These are phyloP conservation scores for Metschnikowia koreensis DNA, from an alignment of 805 yeast genomes.

Conservation along the genomic window DNA sequence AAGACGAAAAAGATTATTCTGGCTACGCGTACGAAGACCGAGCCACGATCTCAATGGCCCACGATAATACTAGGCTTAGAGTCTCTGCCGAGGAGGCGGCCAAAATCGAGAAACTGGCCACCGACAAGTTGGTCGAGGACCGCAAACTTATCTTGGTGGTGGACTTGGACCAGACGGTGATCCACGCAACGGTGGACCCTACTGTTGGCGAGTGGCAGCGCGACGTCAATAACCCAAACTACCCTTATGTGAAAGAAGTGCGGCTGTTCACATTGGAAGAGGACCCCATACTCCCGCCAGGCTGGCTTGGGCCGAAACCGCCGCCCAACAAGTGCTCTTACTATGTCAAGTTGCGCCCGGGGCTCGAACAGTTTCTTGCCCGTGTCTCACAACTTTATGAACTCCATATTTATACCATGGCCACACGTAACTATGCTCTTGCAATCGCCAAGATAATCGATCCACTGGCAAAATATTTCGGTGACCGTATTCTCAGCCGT, in stretches of 20 bases:
- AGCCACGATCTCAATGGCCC: slow-evolving; percentile 86
- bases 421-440: slow-evolving; percentile 88
- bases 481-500: slow-evolving; percentile 85
- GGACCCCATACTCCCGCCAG: slow-evolving; percentile 56
- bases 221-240: slow-evolving; percentile 82
- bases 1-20: slow-evolving; percentile 66
- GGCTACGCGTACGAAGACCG: slow-evolving; percentile 67
- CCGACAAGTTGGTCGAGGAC: slow-evolving; percentile 57
- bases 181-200: slow-evolving; percentile 97
- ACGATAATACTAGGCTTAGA: slow-evolving; percentile 79
- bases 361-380: slow-evolving; percentile 69
- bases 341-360: slow-evolving; percentile 90
- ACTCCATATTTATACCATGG: slow-evolving; percentile 97
- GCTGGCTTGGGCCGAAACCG: slow-evolving; percentile 59
- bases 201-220: slow-evolving; percentile 95
- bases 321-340: slow-evolving; percentile 73
- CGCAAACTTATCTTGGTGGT: slow-evolving; percentile 84
- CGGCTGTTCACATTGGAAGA: slow-evolving; percentile 75
- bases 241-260: slow-evolving; percentile 81
- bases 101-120: slow-evolving; percentile 68
- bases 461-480: slow-evolving; percentile 83
- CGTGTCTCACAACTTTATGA: slow-evolving; percentile 68
- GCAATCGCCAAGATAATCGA: slow-evolving; percentile 89
- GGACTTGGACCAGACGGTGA: slow-evolving; percentile 95
- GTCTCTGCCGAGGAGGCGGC: slow-evolving; percentile 86